Conservation (phyloP, 2,329 filamentous ascomycete species). For the Chrysosporium queenslandicum region DNA sequence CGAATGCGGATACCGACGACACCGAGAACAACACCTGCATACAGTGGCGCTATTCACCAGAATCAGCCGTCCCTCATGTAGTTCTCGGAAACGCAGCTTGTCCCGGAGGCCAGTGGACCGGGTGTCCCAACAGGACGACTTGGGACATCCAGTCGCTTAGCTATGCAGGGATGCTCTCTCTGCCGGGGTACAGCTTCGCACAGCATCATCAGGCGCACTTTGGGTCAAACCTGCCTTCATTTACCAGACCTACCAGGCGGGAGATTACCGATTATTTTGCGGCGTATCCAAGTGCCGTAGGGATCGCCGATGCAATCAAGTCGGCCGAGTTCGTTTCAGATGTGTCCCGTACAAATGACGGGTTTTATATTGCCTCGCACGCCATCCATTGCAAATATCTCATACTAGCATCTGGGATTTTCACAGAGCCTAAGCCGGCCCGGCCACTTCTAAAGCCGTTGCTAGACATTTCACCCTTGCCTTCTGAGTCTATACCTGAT, state of each 20-base stretch:
- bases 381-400: slow-evolving; percentile 46
- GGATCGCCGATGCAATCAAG: slow-evolving; percentile 41
- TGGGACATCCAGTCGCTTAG: slow-evolving; percentile 51
- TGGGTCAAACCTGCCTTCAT: slow-evolving; percentile 39
- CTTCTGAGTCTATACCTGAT: slow-evolving; percentile 11
- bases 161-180: slow-evolving; percentile 52
- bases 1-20: slow-evolving; percentile 49
- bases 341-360: slow-evolving; percentile 38
- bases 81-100: slow-evolving; percentile 44
- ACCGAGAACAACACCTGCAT: slow-evolving; percentile 43
- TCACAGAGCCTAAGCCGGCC: slow-evolving; percentile 45
- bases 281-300: slow-evolving; percentile 45
- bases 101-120: slow-evolving; percentile 52
- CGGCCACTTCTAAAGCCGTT: slow-evolving; percentile 42
- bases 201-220: slow-evolving; percentile 41
- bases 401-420: slow-evolving; percentile 51
- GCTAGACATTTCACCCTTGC: slow-evolving; percentile 23
- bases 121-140: slow-evolving; percentile 43
- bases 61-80: slow-evolving; percentile 44
- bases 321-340: slow-evolving; percentile 35
- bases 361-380: slow-evolving; percentile 45
- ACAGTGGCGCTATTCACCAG: slow-evolving; percentile 44
- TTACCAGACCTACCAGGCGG: slow-evolving; percentile 45
- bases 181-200: slow-evolving; percentile 50
- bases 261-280: slow-evolving; percentile 48